Conservation (phyloP, 2,329 filamentous ascomycete genomes). For the Trichoderma sp. region DNA sequence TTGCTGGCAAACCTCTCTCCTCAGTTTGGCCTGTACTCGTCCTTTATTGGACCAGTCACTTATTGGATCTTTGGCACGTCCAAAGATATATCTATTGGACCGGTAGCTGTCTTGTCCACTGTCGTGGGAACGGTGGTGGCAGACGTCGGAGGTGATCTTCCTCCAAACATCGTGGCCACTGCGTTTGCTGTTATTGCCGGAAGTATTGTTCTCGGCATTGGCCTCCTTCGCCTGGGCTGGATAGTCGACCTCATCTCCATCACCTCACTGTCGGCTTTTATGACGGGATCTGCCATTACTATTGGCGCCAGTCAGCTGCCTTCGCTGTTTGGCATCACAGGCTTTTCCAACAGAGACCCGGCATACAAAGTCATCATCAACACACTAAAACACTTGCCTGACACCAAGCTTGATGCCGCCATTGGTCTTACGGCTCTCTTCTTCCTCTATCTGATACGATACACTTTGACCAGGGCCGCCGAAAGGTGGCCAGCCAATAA, state of each 20-base stretch:
- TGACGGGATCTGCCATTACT: slow-evolving; percentile 92
- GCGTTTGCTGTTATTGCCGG: slow-evolving; percentile 77
- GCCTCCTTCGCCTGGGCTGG: slow-evolving; percentile 79
- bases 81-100: slow-evolving; percentile 97
- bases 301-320: slow-evolving; percentile 85
- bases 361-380: slow-evolving; percentile 86
- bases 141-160: slow-evolving; percentile 59
- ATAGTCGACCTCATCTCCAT: slow-evolving; percentile 92
- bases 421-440: slow-evolving; percentile 82
- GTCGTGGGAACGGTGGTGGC: slow-evolving; percentile 80
- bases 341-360: slow-evolving; percentile 71
- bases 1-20: slow-evolving; percentile 75
- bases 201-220: slow-evolving; percentile 74
- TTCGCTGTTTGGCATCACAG: slow-evolving; percentile 74
- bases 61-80: slow-evolving; percentile 99
- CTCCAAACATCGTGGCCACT: slow-evolving; percentile 70
- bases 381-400: slow-evolving; percentile 69
- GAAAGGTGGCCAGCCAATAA: slow-evolving; percentile 68
- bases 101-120: slow-evolving; percentile 93
- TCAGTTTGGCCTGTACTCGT: slow-evolving; percentile 81
- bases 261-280: slow-evolving; percentile 88
- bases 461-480: slow-evolving; percentile 62
- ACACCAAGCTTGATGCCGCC: slow-evolving; percentile 74
- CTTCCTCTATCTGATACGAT: slow-evolving; percentile 76
- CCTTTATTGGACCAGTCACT: slow-evolving; percentile 90